Conservation (phyloP, 2,329 filamentous ascomycete genomes). For the Neurospora sp. region DNA sequence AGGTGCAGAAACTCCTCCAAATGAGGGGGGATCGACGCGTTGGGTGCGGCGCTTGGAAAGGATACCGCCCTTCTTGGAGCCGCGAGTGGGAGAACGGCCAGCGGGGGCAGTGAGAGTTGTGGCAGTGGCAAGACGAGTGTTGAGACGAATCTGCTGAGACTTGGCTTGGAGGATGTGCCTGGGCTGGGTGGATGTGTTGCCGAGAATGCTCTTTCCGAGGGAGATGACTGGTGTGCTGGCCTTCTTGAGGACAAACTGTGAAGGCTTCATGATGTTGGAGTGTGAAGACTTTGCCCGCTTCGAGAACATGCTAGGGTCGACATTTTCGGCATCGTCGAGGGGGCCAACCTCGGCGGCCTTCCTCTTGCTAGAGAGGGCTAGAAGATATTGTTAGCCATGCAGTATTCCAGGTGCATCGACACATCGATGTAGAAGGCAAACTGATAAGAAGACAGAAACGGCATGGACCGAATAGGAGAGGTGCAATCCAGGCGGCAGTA, state of each 20-base stretch:
- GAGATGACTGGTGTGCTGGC: slow-evolving; percentile 23
- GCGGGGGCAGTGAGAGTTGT: slow-evolving; percentile 57
- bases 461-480: background rate
- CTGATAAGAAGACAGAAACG: background rate
- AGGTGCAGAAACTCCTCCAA: slow-evolving; percentile 45
- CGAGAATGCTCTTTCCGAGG: slow-evolving; percentile 22
- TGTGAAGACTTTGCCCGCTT: slow-evolving; percentile 49
- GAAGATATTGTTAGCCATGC: slow-evolving; percentile 26
- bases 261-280: slow-evolving; percentile 37
- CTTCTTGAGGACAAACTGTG: slow-evolving; percentile 35
- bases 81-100: slow-evolving; percentile 67
- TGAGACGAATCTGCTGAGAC: slow-evolving; percentile 39
- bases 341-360: slow-evolving; percentile 45
- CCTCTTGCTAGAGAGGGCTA: slow-evolving; percentile 38
- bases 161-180: slow-evolving; percentile 40
- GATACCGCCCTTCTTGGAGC: slow-evolving; percentile 47
- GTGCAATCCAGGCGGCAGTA: background rate
- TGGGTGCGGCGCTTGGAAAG: slow-evolving; percentile 55
- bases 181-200: slow-evolving; percentile 27
- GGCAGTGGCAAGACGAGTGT: slow-evolving; percentile 34
- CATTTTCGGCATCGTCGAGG: slow-evolving; percentile 48
- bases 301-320: slow-evolving; percentile 45
- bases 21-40: slow-evolving; percentile 62
- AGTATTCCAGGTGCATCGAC: background rate
- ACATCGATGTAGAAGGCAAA: background rate